Base-by-base conservation (phyloP, 306 rosid species). In the Cyamopsis tetragonoloba region DNA sequence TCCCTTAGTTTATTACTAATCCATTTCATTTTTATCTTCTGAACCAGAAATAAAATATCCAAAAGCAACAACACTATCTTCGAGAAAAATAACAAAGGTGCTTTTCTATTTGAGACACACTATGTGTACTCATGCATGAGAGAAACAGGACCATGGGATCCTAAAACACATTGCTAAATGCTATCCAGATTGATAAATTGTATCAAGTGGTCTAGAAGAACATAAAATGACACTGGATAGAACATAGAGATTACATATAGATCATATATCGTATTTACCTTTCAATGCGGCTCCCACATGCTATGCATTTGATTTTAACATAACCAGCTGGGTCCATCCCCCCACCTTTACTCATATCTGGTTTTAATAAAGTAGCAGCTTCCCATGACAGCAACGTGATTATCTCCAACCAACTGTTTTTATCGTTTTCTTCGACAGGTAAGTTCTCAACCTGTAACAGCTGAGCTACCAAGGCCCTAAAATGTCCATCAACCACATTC, bases 301-400 rank as follows among this genome's bases (percentile, higher is more conserved):
- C 95, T 77, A 95, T 70, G 82, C 97, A 86, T 83, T 95, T 95
- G 61, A 95, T 85, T 84, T 95, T 95, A 44, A 86, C 96, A 67
- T 90, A 85, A 61, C 96, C 99, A 77, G 91, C 90, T 10, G 95
- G 99, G 80, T 95, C 97, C 99, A 95, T 95, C 51, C 95, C 91
- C 43, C 97, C 99, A 54, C 99, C 75, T 66, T 73, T 84, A 84
- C 99, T 95, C 77, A 59, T 95, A 80, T 95, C 96, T 71, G 99
- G 99, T 83, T 90, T 95, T 73, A 95, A 70, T 50, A 88, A 78
- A 32, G 96, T 79, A 66, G 99, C 99, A 63, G 92, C 99, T 82
- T 95, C 99, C 96, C 95, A 95, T 51, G 99, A 90, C 12, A 95
- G 82, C 73, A 84, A 79, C 32, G 95, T 86, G 69, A 95, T 80